Conservation (phyloP, 2,329 filamentous ascomycete species). For the Colletotrichum agaves region DNA sequence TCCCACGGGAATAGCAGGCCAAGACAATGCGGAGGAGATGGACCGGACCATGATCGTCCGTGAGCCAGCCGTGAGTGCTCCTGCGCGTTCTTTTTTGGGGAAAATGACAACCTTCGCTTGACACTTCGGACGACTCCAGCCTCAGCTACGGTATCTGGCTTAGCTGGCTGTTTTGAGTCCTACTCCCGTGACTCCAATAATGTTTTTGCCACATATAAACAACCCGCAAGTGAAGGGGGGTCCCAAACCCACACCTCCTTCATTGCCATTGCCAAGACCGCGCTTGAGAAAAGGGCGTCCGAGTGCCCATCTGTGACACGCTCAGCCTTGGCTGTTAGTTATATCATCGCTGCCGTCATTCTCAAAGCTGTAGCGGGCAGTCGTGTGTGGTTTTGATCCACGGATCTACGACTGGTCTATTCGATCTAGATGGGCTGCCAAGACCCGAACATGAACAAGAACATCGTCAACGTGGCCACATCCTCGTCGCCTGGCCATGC, state of each 20-base stretch:
- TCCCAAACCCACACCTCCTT: too few relatives aligned
- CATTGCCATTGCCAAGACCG: too few relatives aligned
- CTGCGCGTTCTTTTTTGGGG: too few relatives aligned
- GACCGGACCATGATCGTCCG: neutral
- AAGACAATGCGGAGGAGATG: neutral
- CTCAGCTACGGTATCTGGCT: neutral
- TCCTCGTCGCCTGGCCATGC: neutral
- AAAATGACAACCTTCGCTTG: too few relatives aligned
- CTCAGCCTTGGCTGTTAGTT: neutral
- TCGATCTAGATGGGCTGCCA: neutral
- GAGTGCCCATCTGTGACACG: constrained; percentile 11
- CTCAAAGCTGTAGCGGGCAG: too few relatives aligned
- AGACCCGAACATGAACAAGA: neutral
- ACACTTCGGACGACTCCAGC: constrained; percentile 1
- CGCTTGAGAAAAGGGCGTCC: neutral
- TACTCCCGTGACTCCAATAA: neutral
- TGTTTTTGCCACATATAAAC: neutral
- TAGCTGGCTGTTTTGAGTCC: neutral
- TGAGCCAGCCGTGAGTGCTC: too few relatives aligned
- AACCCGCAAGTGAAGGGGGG: too few relatives aligned
- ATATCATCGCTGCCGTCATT: constrained; percentile 2
- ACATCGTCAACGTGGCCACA: neutral
- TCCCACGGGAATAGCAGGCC: neutral
- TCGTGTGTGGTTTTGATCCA: too few relatives aligned
- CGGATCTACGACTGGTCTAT: too few relatives aligned